A percentile compares a stretch with the other conserved stretches of the same genome.
Evolutionary conservation across 139 green algal genomes (phyloP).

Genomic region (Coccomyxa sp.): DNA sequence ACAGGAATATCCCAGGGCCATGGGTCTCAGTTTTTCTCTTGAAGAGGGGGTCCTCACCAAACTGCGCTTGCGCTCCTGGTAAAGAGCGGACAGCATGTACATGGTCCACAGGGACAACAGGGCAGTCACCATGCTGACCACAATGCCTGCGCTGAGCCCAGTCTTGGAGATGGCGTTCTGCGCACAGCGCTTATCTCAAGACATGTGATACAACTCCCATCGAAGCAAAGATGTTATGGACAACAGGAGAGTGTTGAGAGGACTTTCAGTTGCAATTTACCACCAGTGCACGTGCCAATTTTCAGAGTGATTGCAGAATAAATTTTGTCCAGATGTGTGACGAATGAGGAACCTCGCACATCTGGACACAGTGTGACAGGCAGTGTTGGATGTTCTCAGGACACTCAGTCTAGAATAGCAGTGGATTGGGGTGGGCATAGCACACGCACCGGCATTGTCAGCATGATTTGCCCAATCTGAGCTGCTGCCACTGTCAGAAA

Average conservation of each 20-base stretch:
- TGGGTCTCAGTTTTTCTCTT: background rate
- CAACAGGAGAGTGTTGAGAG: background rate
- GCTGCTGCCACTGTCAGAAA: background rate
- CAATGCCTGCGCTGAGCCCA: background rate
- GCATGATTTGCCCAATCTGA: background rate
- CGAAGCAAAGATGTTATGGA: background rate
- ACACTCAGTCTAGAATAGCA: background rate
- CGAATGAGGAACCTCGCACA: background rate
- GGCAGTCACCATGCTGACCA: background rate
- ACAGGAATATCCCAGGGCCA: background rate
- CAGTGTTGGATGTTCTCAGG: background rate
- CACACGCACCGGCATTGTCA: background rate
- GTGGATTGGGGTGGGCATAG: background rate
- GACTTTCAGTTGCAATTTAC: background rate
- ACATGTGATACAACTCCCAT: background rate
- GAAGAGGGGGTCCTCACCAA: background rate
- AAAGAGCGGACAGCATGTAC: background rate
- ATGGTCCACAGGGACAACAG: background rate
- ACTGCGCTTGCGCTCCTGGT: background rate
- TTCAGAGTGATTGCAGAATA: background rate
- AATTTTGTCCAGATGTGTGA: background rate
- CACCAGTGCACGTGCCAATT: background rate
- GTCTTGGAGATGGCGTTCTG: background rate
- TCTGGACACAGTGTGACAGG: background rate
- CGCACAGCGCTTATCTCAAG: background rate